Evolutionary conservation across 2,329 filamentous ascomycete genomes (phyloP), one percentile per base, ranked within the genome.

Genomic region (Metarhizium album): DNA sequence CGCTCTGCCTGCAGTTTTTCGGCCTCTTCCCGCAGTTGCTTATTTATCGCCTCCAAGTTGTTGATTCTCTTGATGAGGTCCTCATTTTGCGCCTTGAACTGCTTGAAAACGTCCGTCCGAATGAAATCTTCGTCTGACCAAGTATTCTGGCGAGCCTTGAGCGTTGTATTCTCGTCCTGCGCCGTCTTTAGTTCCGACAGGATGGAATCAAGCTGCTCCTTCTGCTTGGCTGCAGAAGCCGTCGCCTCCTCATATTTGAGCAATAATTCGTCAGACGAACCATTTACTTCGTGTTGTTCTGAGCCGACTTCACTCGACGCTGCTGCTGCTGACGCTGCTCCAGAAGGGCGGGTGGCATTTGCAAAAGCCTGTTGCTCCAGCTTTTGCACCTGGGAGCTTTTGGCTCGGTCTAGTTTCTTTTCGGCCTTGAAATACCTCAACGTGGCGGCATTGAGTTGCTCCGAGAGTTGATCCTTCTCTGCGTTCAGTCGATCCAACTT

Each of bases 371-470:
- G 88, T 60, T 89, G 86, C 65, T 97, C 93, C 53, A 98, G 70
- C 65, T 95, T 95, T 54, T 90, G 87, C 1, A 96, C 90, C 52
- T 95, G 90, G 16, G 83, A 73, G 63, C 93, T 98, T 67, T 88
- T 91, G 23, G 86, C 81, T 42, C 93, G 82, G 65, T 98, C 93
- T 48, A 97, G 74, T 65, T 90, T 93, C 72, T 95, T 94, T 66
- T 98, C 93, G 0, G 93, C 93, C 58, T 94, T 87, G 73, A 97
- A 88, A 62, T 95, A 97, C 57, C 93, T 82, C 53, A 95, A 74
- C 4, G 90, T 95, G 16, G 91, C 93, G 33, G 82, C 84, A 63
- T 97, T 91, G 20, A 97, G 74, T 55, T 91, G 86, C 61, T 93
- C 87, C 45, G 88, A 88, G 3, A 95, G 75, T 58, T 87, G 83